phyloP scores from a whole-genome alignment of 1,284 basidiomycete genomes.

The Fomes fomentarius region DNA sequence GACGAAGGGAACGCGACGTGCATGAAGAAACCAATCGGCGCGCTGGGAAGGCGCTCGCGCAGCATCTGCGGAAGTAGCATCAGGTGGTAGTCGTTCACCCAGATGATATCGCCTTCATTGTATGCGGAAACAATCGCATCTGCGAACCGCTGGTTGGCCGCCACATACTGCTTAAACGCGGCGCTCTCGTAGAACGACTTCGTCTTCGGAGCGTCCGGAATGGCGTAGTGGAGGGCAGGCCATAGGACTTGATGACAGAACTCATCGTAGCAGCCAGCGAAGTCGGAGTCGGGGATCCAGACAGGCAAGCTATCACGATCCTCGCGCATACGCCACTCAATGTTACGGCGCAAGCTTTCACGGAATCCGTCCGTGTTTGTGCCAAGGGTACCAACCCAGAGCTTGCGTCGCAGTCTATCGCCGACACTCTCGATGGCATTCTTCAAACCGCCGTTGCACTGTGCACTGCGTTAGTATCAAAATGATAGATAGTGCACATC shows the following conservation, averaged over 20 bases:
- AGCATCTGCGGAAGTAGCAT: constrained; percentile 83
- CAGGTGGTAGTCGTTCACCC: constrained; percentile 88
- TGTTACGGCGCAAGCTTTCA: constrained; percentile 56
- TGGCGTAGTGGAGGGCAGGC: constrained; percentile 87
- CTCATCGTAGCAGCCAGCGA: constrained; percentile 80
- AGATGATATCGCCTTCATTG: constrained; percentile 83
- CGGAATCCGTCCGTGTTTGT: constrained; percentile 66
- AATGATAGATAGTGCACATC: background rate
- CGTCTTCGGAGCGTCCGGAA: constrained; percentile 85
- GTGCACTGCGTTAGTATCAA: background rate
- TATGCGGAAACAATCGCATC: constrained; percentile 75
- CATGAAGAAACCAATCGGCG: constrained; percentile 87
- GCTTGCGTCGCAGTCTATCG: constrained; percentile 52
- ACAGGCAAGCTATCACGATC: constrained; percentile 69
- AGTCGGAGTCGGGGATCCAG: constrained; percentile 81
- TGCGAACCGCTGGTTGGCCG: constrained; percentile 86
- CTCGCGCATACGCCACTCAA: constrained; percentile 63
- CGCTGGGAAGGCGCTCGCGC: constrained; percentile 59
- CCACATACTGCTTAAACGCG: constrained; percentile 78
- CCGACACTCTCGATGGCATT: constrained; percentile 76
- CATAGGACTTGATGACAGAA: constrained; percentile 91
- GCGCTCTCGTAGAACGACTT: constrained; percentile 81
- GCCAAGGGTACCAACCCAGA: constrained; percentile 85
- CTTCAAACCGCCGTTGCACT: constrained; percentile 77
- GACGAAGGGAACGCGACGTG: constrained; percentile 89